phyloP scores from a whole-genome alignment of 768 basidiomycete species.

The Kondoa subrosea region DNA sequence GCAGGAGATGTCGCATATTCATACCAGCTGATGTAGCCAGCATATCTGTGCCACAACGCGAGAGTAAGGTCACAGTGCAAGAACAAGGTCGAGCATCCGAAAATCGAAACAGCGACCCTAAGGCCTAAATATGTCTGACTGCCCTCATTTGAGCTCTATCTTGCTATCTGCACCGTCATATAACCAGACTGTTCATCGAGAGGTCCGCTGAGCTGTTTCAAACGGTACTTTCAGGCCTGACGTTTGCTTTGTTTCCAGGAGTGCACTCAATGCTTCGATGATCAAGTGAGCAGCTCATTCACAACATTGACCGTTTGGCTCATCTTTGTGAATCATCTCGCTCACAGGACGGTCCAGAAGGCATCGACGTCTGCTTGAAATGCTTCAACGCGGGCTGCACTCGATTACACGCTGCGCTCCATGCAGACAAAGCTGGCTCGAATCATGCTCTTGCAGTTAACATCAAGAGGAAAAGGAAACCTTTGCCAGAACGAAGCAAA shows the following conservation, averaged over 20 bases:
- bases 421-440: constrained; percentile 45
- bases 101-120: no score
- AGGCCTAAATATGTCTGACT: neutral
- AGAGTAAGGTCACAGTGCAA: no score
- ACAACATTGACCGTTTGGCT: neutral
- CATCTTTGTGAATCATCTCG: constrained; percentile 9
- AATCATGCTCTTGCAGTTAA: constrained; percentile 65
- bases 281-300: constrained; percentile 44
- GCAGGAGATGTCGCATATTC: no score
- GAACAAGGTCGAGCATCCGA: no score
- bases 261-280: constrained; percentile 93
- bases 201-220: neutral
- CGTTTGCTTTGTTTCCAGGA: constrained; percentile 45
- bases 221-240: neutral
- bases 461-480: constrained; percentile 54
- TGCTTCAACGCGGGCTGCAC: constrained; percentile 94
- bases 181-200: neutral
- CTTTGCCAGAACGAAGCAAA: neutral
- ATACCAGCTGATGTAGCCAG: no score
- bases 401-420: constrained; percentile 57
- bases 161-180: neutral
- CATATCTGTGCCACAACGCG: no score
- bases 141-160: neutral
- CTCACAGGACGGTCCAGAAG: constrained; percentile 50
- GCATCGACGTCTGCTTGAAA: constrained; percentile 70